Conservation (phyloP, 371 early-diverging fungal genomes). For the Ordospora colligata region DNA sequence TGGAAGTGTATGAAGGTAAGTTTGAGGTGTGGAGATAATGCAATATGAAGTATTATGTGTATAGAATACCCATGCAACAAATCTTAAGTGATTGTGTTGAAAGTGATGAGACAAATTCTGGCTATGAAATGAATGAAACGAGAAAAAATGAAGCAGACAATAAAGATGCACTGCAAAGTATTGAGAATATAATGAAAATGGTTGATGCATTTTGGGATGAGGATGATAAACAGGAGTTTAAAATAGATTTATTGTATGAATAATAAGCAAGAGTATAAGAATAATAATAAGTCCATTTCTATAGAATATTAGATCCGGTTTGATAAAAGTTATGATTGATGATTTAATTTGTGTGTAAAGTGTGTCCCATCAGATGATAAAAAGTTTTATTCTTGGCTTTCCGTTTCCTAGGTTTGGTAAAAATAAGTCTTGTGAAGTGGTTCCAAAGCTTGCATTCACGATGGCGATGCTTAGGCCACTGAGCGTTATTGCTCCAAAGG, state of each 20-base stretch:
- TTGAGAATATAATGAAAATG: neutral
- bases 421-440: neutral
- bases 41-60: too few relatives aligned
- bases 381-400: neutral
- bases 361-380: neutral
- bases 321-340: neutral
- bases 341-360: neutral
- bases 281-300: neutral
- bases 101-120: too few relatives aligned
- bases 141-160: neutral
- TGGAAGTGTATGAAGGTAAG: neutral
- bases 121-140: too few relatives aligned
- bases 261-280: neutral
- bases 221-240: neutral
- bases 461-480: neutral
- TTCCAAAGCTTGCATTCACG: neutral
- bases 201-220: neutral
- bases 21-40: neutral
- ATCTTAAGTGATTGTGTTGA: too few relatives aligned
- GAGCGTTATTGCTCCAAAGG: neutral
- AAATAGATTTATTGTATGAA: neutral
- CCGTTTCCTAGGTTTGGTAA: neutral
- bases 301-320: neutral
- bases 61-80: too few relatives aligned
- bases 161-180: neutral